phyloP scores from a whole-genome alignment of 2,329 filamentous ascomycete genomes.

The Sporothrix brasiliensis region DNA sequence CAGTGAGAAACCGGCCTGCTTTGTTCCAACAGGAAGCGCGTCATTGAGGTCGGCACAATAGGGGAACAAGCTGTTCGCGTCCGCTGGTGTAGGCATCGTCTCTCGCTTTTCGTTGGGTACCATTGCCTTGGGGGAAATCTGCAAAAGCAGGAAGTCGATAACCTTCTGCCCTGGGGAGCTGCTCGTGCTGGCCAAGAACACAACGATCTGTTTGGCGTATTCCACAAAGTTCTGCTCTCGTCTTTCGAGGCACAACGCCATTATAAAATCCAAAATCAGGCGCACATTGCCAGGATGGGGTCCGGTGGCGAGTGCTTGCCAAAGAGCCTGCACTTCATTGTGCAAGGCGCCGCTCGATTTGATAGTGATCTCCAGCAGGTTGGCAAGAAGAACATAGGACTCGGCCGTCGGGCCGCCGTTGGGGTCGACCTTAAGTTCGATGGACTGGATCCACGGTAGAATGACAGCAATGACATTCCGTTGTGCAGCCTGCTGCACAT shows the following conservation, averaged over 20 bases:
- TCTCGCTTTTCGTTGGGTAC: conserved; percentile 83
- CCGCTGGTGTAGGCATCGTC: conserved; percentile 53
- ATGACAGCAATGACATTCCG: conserved; percentile 93
- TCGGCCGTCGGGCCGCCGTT: conserved; percentile 87
- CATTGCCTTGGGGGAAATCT: conserved; percentile 96
- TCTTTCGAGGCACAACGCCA: conserved; percentile 86
- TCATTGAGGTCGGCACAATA: conserved; percentile 86
- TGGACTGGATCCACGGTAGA: conserved; percentile 92
- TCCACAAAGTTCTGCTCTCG: conserved; percentile 98
- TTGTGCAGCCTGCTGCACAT: conserved; percentile 78
- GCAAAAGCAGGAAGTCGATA: conserved; percentile 87
- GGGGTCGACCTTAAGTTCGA: conserved; percentile 88
- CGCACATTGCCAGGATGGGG: conserved; percentile 93
- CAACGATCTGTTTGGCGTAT: conserved; percentile 96
- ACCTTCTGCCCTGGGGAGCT: conserved; percentile 81
- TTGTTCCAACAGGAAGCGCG: conserved; percentile 83
- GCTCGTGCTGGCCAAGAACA: conserved; percentile 83
- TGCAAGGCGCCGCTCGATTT: conserved; percentile 85
- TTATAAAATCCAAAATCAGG: conserved; percentile 93
- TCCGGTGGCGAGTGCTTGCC: conserved; percentile 93
- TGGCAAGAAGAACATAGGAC: conserved; percentile 93
- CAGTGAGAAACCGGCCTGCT: conserved; percentile 86
- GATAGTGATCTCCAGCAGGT: conserved; percentile 94
- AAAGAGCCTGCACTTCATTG: conserved; percentile 95
- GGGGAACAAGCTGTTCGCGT: conserved; percentile 74